Base-by-base conservation (phyloP, 1,284 basidiomycete species). In the Malassezia psittaci region DNA sequence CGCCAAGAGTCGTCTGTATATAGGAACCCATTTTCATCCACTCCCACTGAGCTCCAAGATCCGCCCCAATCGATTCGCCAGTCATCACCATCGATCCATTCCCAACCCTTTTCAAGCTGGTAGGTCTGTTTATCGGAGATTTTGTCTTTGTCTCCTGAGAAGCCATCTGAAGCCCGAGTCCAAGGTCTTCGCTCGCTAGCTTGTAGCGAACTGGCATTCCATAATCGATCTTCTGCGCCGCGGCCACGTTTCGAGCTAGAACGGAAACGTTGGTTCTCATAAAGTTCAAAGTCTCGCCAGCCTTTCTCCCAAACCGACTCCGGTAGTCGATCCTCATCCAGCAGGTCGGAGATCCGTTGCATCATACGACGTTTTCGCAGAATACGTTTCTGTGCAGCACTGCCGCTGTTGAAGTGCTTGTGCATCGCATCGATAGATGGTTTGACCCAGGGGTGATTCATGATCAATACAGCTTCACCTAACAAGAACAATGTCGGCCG, bases 61-160 rank as follows among this genome's bases (percentile, higher is more conserved):
- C 70, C 72, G 10, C 66, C 61, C 67, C 68, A 73, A 49, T 74
- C 72, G 52, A 74, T 73, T n/a, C 72, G 57, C 72, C 72, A 74
- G 6, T 67, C 65, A 21, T 74, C 72, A 16, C 66, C 68, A 1
- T 66, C 58, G 19, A 74, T 43, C 69, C 69, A 74, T 37, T 60
- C 61, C 64, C 69, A 74, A 12, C 72, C 72, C 6, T 59, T 52
- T 15, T 69, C 68, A 18, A 68, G 64, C 19, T 57, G 57, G 62
- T 67, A 64, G 10, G 65, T 61, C 13, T 68, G 62, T 48, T 69
- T 64, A 51, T 64, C 69, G 53, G 62, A 64, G 3, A n/a, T 15
- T 1, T 18, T 33, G 12, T 29, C 42, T 7, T 19, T 41, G 9
- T 19, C 24, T n/a, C 59, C 55, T 2, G 61, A 57, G 62, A 62